Conservation (phyloP, 495 filamentous ascomycete species). For the Penicillium paxilli region DNA sequence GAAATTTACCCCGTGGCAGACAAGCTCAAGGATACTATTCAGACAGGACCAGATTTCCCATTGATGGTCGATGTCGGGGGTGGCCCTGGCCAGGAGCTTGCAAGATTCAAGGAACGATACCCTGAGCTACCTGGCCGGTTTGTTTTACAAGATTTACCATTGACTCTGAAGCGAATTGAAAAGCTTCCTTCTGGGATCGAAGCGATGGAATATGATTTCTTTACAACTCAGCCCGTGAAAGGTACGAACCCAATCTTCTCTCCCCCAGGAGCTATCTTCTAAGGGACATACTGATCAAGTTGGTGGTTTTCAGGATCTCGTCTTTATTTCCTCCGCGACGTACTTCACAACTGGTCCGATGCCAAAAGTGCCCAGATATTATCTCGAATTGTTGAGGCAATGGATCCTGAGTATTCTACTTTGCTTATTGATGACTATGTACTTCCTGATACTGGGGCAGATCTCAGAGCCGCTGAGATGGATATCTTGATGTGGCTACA, state of each 20-base stretch:
- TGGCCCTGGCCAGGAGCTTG: conserved; percentile 46
- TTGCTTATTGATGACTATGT: conserved; percentile 42
- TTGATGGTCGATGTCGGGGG: conserved; percentile 56
- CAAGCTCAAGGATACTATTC: conserved; percentile 18
- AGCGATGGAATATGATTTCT: conserved; percentile 41
- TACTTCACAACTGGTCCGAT: conserved; percentile 41
- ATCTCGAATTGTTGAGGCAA: conserved; percentile 24
- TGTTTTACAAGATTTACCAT: conserved; percentile 51
- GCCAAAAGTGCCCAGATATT: conserved; percentile 21
- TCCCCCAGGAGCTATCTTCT: neutral
- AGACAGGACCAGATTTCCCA: neutral
- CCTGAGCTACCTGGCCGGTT: conserved; percentile 39
- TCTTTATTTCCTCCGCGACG: conserved; percentile 41
- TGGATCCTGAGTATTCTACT: conserved; percentile 44
- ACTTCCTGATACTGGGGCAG: conserved; percentile 34
- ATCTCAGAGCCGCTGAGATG: conserved; percentile 27
- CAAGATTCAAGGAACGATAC: conserved; percentile 27
- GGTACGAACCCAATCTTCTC: conserved; percentile 23
- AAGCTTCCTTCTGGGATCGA: conserved; percentile 30
- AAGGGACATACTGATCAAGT: neutral
- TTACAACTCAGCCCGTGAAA: conserved; percentile 41
- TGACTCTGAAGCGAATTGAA: conserved; percentile 33
- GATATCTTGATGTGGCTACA: conserved; percentile 42
- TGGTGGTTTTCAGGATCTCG: conserved; percentile 30
- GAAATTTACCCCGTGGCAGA: conserved; percentile 16